Conservation (phyloP, 345 rosid genomes). For the Ricinus communis region DNA sequence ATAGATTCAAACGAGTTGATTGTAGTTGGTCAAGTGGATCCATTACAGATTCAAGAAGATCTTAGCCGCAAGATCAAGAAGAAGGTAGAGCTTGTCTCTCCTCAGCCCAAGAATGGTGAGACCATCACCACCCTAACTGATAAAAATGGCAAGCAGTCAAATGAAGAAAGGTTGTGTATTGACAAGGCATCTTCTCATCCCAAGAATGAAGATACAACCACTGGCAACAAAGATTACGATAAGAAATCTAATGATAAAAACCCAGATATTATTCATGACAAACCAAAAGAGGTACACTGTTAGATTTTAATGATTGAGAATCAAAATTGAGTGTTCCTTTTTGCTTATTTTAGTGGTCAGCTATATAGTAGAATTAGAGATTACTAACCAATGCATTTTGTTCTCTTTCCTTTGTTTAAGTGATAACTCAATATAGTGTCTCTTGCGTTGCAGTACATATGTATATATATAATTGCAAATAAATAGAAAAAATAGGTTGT, state of each 20-base stretch:
- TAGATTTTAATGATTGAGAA: too few species aligned
- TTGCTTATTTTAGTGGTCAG: too few species aligned
- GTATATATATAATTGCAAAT: too few species aligned
- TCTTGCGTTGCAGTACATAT: too few species aligned
- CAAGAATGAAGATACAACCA: too few species aligned
- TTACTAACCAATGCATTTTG: too few species aligned
- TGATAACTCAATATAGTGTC: too few species aligned
- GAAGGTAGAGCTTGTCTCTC: conserved; percentile 64
- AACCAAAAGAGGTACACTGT: conserved; percentile 39
- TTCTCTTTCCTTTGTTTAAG: too few species aligned
- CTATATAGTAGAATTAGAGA: too few species aligned
- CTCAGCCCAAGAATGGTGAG: conserved; percentile 56
- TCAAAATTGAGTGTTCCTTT: too few species aligned
- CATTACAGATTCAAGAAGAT: conserved; percentile 41
- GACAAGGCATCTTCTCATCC: not conserved
- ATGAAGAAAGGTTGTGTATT: not conserved
- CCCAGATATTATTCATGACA: conserved; percentile 30
- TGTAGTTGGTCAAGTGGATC: conserved; percentile 73
- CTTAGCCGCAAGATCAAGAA: conserved; percentile 50
- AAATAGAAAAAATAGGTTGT: too few species aligned
- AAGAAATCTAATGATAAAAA: conserved; percentile 13
- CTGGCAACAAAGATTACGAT: not conserved
- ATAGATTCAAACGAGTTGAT: conserved; percentile 47
- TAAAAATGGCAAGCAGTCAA: not conserved
- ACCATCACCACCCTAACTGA: conserved; percentile 1